Evolutionary conservation across 352 stramenopile genomes (phyloP).

Genomic region (Pythium folliculosum): DNA sequence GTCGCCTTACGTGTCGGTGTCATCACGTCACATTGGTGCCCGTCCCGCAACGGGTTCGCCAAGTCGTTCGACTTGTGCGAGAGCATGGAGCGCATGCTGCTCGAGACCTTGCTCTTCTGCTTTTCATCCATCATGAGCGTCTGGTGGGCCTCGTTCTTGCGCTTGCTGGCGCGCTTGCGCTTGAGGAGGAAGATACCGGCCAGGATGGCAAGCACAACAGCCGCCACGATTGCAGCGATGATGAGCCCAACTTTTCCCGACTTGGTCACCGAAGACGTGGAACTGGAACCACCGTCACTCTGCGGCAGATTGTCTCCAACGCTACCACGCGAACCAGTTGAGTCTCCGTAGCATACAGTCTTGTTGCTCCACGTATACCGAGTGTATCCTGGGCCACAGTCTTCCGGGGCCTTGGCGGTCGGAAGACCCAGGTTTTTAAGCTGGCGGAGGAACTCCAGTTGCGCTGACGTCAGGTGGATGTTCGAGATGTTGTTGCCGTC

Average conservation of each 20-base stretch:
- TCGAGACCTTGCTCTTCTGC: conserved; percentile 42
- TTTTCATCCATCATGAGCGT: conserved; percentile 12
- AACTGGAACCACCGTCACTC: conserved; percentile 41
- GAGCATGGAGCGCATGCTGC: conserved; percentile 38
- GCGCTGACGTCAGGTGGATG: conserved; percentile 49
- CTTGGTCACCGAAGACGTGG: conserved; percentile 31
- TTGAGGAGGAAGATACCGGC: conserved; percentile 62
- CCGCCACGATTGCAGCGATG: conserved; percentile 40
- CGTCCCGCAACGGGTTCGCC: conserved; percentile 32
- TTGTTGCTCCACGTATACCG: conserved; percentile 50
- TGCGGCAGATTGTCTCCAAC: conserved; percentile 24
- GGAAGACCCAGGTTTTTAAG: conserved; percentile 48
- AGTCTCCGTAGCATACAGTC: conserved; percentile 34
- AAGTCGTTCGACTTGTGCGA: conserved; percentile 42
- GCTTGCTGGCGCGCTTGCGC: conserved; percentile 52
- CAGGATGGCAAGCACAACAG: conserved; percentile 46
- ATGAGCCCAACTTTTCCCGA: conserved; percentile 39
- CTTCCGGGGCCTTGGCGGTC: conserved; percentile 38
- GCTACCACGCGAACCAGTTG: conserved; percentile 28
- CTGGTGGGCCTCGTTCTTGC: conserved; percentile 35
- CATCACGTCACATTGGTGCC: conserved; percentile 1
- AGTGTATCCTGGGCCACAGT: conserved; percentile 50
- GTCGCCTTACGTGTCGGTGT: conserved; percentile 48
- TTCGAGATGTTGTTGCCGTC: conserved; percentile 54
- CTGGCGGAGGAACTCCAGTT: conserved; percentile 59